Conservation (phyloP, 495 filamentous ascomycete genomes). For the Podospora fimiseda region DNA sequence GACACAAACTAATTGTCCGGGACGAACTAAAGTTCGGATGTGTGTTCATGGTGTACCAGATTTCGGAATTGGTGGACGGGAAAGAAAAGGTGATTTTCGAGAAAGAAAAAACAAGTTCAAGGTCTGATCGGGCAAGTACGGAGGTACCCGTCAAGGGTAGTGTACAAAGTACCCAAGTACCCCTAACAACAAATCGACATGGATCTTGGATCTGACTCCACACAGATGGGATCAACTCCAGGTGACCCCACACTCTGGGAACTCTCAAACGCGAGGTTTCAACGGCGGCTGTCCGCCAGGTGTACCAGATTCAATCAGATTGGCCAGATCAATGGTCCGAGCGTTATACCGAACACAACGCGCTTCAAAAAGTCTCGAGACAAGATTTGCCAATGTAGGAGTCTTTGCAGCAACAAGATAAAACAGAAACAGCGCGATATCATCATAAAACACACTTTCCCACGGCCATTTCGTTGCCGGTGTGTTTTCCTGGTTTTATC, state of each 20-base stretch:
- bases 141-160: constrained; percentile 3
- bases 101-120: too few species aligned
- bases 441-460: background rate
- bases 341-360: background rate
- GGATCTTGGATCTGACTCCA: too few species aligned
- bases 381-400: too few species aligned
- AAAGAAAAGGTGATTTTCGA: background rate
- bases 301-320: background rate
- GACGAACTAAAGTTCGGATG: constrained; percentile 25
- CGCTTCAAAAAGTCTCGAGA: background rate
- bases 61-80: constrained; percentile 16
- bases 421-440: too few species aligned
- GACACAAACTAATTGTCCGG: constrained; percentile 13
- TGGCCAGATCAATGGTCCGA: background rate
- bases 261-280: background rate
- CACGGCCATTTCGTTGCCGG: background rate
- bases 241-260: too few species aligned
- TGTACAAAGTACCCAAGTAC: background rate
- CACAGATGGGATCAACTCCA: too few species aligned
- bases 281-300: constrained; percentile 10
- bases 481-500: background rate
- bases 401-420: background rate
- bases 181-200: background rate
- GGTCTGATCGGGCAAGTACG: background rate
- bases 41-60: constrained; percentile 10